Conservation (phyloP, 2,329 filamentous ascomycete species). For the Clonostachys rosea region DNA sequence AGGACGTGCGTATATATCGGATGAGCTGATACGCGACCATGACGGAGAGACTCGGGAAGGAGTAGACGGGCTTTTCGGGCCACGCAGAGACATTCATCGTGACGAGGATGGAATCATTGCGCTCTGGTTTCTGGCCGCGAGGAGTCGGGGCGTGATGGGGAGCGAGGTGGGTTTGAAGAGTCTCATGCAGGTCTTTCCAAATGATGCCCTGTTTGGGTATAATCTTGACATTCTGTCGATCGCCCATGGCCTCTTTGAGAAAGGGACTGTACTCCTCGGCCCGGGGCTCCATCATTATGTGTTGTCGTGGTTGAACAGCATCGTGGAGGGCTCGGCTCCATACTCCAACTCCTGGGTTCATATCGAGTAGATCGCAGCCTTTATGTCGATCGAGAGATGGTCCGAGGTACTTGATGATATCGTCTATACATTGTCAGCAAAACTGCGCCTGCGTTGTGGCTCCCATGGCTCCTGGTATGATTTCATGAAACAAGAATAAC, state of each 20-base stretch:
- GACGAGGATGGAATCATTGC: conserved; percentile 72
- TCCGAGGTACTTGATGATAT: conserved; percentile 65
- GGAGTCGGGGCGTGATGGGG: not conserved
- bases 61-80: conserved; percentile 41
- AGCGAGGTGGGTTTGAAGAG: conserved; percentile 46
- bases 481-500: conserved; percentile 3
- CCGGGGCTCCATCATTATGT: conserved; percentile 78
- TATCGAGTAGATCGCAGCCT: conserved; percentile 81
- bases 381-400: conserved; percentile 63
- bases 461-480: not conserved
- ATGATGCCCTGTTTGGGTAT: conserved; percentile 53
- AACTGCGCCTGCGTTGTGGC: not conserved
- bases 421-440: conserved; percentile 41
- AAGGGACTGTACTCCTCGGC: conserved; percentile 51
- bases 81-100: conserved; percentile 60
- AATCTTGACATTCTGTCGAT: conserved; percentile 35
- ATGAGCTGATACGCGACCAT: conserved; percentile 61
- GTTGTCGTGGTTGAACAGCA: conserved; percentile 69
- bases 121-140: conserved; percentile 30
- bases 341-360: conserved; percentile 75
- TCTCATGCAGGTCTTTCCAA: conserved; percentile 51
- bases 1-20: conserved; percentile 48
- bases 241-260: conserved; percentile 47
- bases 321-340: conserved; percentile 77
- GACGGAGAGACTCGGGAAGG: conserved; percentile 50